Evolutionary conservation across 805 yeast genomes (phyloP).

Genomic region (Saccharomyces paradoxus): DNA sequence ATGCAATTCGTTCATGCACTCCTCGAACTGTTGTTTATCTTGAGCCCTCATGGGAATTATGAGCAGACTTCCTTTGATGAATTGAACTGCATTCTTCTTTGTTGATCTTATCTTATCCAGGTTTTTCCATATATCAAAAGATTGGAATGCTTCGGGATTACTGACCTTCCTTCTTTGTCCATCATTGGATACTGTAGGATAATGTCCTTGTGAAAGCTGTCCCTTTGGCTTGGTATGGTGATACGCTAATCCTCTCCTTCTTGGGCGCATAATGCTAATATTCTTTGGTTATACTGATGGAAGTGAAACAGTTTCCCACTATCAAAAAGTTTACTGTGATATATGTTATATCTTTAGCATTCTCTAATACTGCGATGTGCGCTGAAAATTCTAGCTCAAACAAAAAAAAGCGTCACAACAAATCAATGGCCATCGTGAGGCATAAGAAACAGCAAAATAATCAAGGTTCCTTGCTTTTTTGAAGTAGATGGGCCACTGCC

Average conservation of each 20-base stretch:
- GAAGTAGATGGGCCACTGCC: too few species aligned
- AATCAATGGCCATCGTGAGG: neutral
- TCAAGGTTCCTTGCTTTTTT: too few species aligned
- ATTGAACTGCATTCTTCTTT: constrained; percentile 4
- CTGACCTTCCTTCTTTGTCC: neutral
- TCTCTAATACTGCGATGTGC: neutral
- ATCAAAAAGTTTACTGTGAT: neutral
- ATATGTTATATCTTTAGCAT: constrained; percentile 2
- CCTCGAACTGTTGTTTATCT: neutral
- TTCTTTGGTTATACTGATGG: neutral
- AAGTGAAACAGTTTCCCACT: neutral
- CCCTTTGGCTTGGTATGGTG: neutral
- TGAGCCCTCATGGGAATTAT: neutral
- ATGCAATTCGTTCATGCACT: constrained; percentile 10
- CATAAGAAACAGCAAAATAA: too few species aligned
- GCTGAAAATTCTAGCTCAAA: neutral
- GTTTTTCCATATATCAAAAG: constrained; percentile 22
- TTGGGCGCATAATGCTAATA: neutral
- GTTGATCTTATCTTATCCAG: constrained; percentile 16
- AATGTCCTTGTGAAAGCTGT: neutral
- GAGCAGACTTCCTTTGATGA: constrained; percentile 15
- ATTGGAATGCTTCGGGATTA: constrained; percentile 6
- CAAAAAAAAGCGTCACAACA: neutral
- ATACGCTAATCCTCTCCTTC: neutral
- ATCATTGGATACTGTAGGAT: neutral